These are phyloP conservation scores for Microbotryum saponariae DNA, from an alignment of 1,284 basidiomycete genomes.

Conservation along the genomic window DNA sequence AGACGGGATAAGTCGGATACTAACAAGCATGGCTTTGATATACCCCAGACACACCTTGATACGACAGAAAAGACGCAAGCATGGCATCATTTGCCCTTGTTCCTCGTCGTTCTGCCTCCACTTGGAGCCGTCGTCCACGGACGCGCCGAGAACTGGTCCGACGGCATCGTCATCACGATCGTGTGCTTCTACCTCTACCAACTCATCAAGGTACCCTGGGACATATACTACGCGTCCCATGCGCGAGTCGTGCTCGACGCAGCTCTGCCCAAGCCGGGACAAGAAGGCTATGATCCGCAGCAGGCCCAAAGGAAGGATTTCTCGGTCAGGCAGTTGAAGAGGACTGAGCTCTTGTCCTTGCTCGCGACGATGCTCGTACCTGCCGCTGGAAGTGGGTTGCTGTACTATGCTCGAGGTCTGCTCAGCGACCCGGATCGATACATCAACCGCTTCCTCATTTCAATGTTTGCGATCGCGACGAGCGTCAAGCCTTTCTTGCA, in stretches of 20 bases:
- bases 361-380: slow-evolving; percentile 38
- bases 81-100: slow-evolving; percentile 31
- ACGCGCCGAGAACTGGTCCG: slow-evolving; percentile 42
- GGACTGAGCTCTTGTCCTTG: slow-evolving; percentile 39
- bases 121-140: slow-evolving; percentile 33
- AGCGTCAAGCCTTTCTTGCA: slow-evolving; percentile 40
- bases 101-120: slow-evolving; percentile 34
- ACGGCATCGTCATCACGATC: slow-evolving; percentile 41
- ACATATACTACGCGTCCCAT: slow-evolving; percentile 38
- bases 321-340: slow-evolving; percentile 37
- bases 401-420: slow-evolving; percentile 38
- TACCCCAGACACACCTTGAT: slow-evolving; percentile 9
- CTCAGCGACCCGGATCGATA: slow-evolving; percentile 37
- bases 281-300: slow-evolving; percentile 19
- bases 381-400: slow-evolving; percentile 28
- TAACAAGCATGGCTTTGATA: background rate
- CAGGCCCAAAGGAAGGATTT: slow-evolving; percentile 18
- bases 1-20: background rate
- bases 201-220: slow-evolving; percentile 38
- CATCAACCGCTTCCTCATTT: slow-evolving; percentile 40
- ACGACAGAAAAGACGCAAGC: slow-evolving; percentile 1
- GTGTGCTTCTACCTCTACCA: slow-evolving; percentile 40
- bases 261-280: slow-evolving; percentile 4
- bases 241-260: slow-evolving; percentile 33
- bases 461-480: slow-evolving; percentile 40